Conservation (phyloP, 805 yeast genomes). For the Candida tallmaniae region DNA sequence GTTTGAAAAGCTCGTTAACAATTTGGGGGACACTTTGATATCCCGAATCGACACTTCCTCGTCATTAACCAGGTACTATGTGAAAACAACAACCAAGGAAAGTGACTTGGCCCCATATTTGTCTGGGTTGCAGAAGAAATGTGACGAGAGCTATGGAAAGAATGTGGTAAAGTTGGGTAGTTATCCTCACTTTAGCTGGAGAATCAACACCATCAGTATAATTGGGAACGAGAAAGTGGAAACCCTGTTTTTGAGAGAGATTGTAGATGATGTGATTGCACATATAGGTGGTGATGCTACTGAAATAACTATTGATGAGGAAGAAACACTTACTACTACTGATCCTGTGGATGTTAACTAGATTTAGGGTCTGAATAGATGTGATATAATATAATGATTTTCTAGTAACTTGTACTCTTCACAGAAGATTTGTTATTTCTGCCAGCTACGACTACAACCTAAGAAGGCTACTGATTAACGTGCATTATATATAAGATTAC, state of each 20-base stretch:
- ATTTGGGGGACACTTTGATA: conserved; percentile 33
- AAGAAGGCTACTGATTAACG: no score
- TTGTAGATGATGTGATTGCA: conserved; percentile 44
- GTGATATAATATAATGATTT: no score
- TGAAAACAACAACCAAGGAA: conserved; percentile 59
- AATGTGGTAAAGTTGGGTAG: conserved; percentile 66
- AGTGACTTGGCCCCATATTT: conserved; percentile 66
- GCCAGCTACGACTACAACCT: no score
- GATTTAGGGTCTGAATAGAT: no score
- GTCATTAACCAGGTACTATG: conserved; percentile 44
- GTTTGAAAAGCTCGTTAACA: conserved; percentile 51
- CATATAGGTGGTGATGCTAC: conserved; percentile 48
- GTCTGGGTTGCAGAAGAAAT: conserved; percentile 43
- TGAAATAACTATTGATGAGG: conserved; percentile 56
- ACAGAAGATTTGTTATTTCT: no score
- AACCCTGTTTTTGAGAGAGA: conserved; percentile 26
- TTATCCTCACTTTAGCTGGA: conserved; percentile 71
- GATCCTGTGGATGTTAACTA: conserved; percentile 10
- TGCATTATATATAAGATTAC: conserved; percentile 10
- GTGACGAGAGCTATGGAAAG: conserved; percentile 24
- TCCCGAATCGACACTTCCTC: conserved; percentile 17
- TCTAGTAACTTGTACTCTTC: no score
- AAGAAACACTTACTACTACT: conserved; percentile 39
- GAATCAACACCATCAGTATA: conserved; percentile 67
- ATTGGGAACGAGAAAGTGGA: conserved; percentile 49